These are phyloP conservation scores for Hypoxylon sp. DNA, from an alignment of 2,329 filamentous ascomycete genomes.

Conservation along the genomic window DNA sequence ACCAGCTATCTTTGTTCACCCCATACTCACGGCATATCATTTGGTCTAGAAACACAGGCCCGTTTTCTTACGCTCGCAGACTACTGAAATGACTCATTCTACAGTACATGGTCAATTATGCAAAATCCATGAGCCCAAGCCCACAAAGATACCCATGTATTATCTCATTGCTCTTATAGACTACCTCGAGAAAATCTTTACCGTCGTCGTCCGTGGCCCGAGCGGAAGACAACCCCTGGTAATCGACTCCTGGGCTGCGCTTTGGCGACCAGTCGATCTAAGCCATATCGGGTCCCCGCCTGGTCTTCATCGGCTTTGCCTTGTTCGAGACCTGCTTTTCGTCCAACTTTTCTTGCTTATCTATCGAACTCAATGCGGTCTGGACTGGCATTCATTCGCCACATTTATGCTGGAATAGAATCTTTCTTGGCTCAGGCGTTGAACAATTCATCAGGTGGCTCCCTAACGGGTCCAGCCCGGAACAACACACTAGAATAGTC, in stretches of 20 bases:
- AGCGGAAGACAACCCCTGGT: slow-evolving; percentile 20
- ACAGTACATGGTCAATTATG: too few relatives aligned
- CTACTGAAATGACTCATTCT: background rate
- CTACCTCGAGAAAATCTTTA: slow-evolving; percentile 7
- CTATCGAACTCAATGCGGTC: slow-evolving; percentile 11
- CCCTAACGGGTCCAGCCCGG: background rate
- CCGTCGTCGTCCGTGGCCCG: slow-evolving; percentile 2
- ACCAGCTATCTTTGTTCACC: slow-evolving; percentile 2
- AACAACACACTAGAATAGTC: slow-evolving; percentile 6
- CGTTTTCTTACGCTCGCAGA: background rate
- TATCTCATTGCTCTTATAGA: background rate
- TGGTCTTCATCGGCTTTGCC: slow-evolving; percentile 9
- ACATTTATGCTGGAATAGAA: background rate
- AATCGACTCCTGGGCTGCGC: slow-evolving; percentile 1
- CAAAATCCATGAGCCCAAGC: too few relatives aligned
- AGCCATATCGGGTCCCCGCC: slow-evolving; percentile 4
- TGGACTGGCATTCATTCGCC: slow-evolving; percentile 5
- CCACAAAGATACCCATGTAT: background rate
- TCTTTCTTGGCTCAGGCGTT: background rate
- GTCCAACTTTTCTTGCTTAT: background rate
- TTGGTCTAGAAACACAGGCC: background rate
- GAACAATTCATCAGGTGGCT: background rate
- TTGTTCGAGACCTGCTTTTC: slow-evolving; percentile 10
- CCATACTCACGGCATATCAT: background rate
- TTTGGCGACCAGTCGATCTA: slow-evolving; percentile 2